Evolutionary conservation across 1,284 basidiomycete genomes (phyloP).

Genomic region (Puccinia coronata): DNA sequence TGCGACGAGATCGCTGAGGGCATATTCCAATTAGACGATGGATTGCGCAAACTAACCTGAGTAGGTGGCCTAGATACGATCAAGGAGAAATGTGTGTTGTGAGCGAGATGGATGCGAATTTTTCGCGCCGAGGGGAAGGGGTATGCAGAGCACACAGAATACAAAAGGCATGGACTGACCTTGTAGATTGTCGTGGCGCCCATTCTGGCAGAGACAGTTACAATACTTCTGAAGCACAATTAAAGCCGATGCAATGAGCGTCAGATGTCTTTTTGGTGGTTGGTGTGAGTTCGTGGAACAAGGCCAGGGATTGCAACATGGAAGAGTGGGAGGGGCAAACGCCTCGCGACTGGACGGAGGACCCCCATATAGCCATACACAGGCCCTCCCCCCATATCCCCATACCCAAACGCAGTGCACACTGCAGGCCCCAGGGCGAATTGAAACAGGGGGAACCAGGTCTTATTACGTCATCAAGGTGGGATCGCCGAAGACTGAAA

Average conservation of each 20-base stretch:
- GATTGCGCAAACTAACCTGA: conserved; percentile 25
- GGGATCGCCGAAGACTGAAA: too few species aligned
- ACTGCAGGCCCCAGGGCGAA: too few species aligned
- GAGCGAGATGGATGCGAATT: neutral
- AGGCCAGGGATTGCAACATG: neutral
- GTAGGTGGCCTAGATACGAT: conserved; percentile 19
- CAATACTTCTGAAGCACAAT: neutral
- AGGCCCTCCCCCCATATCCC: too few species aligned
- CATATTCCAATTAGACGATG: neutral
- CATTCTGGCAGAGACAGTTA: conserved; percentile 15
- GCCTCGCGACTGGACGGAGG: conserved; percentile 27
- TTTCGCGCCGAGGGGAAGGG: neutral
- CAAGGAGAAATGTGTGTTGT: neutral
- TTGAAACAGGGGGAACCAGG: too few species aligned
- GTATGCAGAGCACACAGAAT: too few species aligned
- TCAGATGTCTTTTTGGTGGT: too few species aligned
- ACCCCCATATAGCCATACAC: neutral
- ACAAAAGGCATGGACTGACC: neutral
- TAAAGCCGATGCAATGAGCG: neutral
- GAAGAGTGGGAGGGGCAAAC: neutral
- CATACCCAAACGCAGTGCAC: too few species aligned
- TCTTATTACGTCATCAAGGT: too few species aligned
- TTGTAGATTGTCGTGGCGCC: conserved; percentile 28
- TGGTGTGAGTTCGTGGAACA: neutral
- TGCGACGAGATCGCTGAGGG: neutral